Conservation (phyloP, 805 yeast species). For the Kuraishia floccosa region DNA sequence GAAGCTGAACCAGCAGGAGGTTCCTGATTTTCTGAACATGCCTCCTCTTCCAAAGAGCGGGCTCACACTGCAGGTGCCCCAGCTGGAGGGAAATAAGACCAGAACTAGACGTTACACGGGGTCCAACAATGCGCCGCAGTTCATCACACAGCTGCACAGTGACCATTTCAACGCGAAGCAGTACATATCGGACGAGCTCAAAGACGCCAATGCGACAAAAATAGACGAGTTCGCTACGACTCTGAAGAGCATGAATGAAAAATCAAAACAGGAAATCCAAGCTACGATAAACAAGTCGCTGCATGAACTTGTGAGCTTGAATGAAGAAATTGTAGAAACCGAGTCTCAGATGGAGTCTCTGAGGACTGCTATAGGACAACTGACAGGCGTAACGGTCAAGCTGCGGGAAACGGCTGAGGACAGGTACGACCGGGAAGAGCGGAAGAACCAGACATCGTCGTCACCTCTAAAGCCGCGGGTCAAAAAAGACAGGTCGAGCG, state of each 20-base stretch:
- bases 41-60: too few species aligned
- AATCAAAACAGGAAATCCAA: constrained; percentile 48
- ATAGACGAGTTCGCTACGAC: constrained; percentile 59
- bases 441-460: constrained; percentile 9
- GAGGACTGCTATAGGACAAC: constrained; percentile 45
- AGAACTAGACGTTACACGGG: constrained; percentile 1
- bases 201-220: constrained; percentile 59
- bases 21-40: too few species aligned
- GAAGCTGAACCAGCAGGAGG: constrained; percentile 13
- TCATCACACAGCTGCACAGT: constrained; percentile 23
- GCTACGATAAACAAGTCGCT: constrained; percentile 50
- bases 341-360: constrained; percentile 52
- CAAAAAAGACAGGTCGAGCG: constrained; percentile 53
- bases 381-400: constrained; percentile 46
- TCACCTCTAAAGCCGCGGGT: constrained; percentile 2
- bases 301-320: constrained; percentile 45
- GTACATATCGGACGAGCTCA: constrained; percentile 37
- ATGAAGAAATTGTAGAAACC: constrained; percentile 50
- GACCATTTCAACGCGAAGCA: constrained; percentile 33
- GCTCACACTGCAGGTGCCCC: constrained; percentile 10
- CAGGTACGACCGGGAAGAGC: constrained; percentile 34
- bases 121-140: constrained; percentile 4
- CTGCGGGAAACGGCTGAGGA: constrained; percentile 51
- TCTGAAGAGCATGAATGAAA: constrained; percentile 32
- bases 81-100: constrained; percentile 14